Percentiles rank a stretch among this genome's conserved stretches.
Conservation (phyloP, 116 monocot genomes). For the Zostera marina region DNA sequence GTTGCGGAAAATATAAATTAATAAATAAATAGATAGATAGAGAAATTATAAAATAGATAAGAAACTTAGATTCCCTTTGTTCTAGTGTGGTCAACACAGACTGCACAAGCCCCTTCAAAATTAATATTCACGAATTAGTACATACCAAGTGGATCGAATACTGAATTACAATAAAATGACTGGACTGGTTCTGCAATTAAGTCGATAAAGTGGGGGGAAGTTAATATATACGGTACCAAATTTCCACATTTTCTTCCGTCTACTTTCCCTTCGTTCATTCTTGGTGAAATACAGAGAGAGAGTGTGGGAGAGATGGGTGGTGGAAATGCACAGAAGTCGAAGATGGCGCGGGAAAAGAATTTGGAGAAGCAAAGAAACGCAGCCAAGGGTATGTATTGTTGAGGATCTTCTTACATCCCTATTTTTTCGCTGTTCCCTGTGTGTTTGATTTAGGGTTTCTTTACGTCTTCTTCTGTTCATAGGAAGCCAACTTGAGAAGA, state of each 20-base stretch:
- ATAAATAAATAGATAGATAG: too few relatives aligned
- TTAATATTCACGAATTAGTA: too few relatives aligned
- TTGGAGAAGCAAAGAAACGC: background rate
- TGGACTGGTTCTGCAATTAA: too few relatives aligned
- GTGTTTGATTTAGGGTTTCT: background rate
- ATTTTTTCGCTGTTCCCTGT: background rate
- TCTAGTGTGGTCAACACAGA: too few relatives aligned
- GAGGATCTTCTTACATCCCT: background rate
- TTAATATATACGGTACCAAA: background rate
- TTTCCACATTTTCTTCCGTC: background rate
- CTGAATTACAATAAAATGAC: too few relatives aligned
- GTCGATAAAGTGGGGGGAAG: too few relatives aligned
- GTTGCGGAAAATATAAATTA: too few relatives aligned
- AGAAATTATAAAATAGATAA: too few relatives aligned
- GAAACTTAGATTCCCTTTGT: too few relatives aligned
- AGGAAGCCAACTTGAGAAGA: conserved; percentile 53
- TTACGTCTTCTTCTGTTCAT: background rate
- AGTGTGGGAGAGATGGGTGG: background rate
- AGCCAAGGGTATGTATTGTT: background rate
- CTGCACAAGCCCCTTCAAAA: too few relatives aligned
- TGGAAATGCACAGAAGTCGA: background rate
- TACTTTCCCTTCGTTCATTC: background rate
- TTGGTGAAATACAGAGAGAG: background rate
- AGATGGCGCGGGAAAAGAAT: conserved; percentile 1
- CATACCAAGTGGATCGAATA: too few relatives aligned